Base-by-base conservation (phyloP, 192 early-diverging fungal species). In the Umbelopsis vinacea region DNA sequence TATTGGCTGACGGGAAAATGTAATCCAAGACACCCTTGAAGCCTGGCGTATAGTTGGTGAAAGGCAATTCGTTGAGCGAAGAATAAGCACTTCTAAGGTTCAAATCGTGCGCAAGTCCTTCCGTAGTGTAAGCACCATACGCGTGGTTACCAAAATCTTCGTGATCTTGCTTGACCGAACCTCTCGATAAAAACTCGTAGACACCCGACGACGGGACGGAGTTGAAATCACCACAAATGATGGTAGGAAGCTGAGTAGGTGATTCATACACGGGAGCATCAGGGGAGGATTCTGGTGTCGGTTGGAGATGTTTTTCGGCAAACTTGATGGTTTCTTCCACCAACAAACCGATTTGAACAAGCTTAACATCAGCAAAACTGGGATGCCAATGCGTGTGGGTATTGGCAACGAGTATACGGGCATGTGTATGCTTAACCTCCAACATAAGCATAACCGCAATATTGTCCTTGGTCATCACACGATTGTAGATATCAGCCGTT, bases 401-500 rank as follows among this genome's bases (percentile, higher is more conserved):
- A 77, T 97, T 99, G 63, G 86, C 91, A 17, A 96, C 93, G 47
- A 99, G 80, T 33, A 95, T 26, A 48, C 86, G 82, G 14, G 84
- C 81, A 53, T 87, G 83, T 11, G 87, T 91, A 45, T 94, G 90
- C 80, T 93, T 94, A 72, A 92, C 87, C 76, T 96, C 92, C 74
- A 99, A 83, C 40, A 97, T 78, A 14, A 89, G 85, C 60, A 97
- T 85, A 7, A 94, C 86, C 14, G 92, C 92, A 72, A 99, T 92
- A 74, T 99, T 95, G 83, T 99, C 97, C 81, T 96, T 96, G 60
- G 95, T 91, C 93, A 96, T 97, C 19, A 99, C 95, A 29, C 97
- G 92, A 78, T 99, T 97, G 79, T 96, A 96, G 47, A 97, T 90
- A 78, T 98, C 97, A 37, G 94, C 96, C 45, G 89, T 91, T 78